Evolutionary conservation across 2,329 filamentous ascomycete species (phyloP), one percentile per base, ranked within the genome.

Genomic region (Beauveria rudraprayagi): DNA sequence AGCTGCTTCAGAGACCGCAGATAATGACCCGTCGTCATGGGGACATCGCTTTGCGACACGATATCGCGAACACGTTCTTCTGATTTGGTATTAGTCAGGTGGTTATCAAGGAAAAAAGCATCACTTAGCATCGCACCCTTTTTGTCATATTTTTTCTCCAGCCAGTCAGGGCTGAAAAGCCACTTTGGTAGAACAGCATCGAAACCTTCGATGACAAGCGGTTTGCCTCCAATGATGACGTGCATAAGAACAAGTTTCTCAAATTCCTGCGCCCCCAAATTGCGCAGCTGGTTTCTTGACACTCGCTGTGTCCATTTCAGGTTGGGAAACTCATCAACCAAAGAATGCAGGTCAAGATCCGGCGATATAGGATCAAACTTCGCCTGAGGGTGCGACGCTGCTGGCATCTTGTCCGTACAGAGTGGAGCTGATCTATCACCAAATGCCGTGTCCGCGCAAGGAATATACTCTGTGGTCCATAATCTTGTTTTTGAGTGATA

Each of bases 301-400:
- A 97, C 89, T 54, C 91, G 86, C 56, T 89, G 84, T 8, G 89
- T 92, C 83, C 89, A 94, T 73, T 92, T 86, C 69, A 99, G 96
- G 70, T 96, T 96, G 2, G 87, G 81, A 0, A 88, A 90, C 9
- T 82, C 81, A 61, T 94, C 87, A 17, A 97, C 90, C 1, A 97
- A 79, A 1, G 77, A 76, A 44, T 84, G 77, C 17, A 97, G 79
- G 70, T 97, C 88, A 61, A 97, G 84, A 69, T 93, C 85, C 0
- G 92, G 92, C 0, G 92, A 84, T 52, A 97, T 90, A 1, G 93
- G 92, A 72, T 96, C 91, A 73, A 97, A 97, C 56, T 92, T 91
- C 17, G 92, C 91, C 70, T 91, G 88, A 1, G 91, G 91, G 68
- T 92, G 86, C 62, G 88, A 79, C 16, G 88, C 81, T 17, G 80